A percentile compares a stretch with the other conserved stretches of the same genome.
These are phyloP conservation scores for Hymenoscyphus salicellus DNA, from an alignment of 2,329 filamentous ascomycete genomes.

Conservation along the genomic window DNA sequence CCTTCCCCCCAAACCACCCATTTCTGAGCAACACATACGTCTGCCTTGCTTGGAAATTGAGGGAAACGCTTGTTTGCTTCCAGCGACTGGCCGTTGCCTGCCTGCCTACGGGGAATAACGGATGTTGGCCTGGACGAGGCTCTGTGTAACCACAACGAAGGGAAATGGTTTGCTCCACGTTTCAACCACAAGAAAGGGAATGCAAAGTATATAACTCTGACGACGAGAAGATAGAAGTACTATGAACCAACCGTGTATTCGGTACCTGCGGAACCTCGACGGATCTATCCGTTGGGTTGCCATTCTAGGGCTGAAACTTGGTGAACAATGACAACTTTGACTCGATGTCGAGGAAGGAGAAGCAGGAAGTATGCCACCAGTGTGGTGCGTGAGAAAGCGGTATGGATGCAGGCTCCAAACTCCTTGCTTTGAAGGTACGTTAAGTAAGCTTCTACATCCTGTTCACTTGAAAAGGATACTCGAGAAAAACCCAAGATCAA, in stretches of 20 bases:
- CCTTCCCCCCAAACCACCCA: neutral
- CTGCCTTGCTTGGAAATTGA: slow-evolving; percentile 12
- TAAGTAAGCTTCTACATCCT: neutral
- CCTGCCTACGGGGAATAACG: slow-evolving; percentile 4
- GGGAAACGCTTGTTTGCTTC: slow-evolving; percentile 22
- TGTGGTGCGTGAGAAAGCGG: neutral
- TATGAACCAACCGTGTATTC: neutral
- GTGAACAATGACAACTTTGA: neutral
- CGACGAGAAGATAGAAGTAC: neutral
- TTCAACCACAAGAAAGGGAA: slow-evolving; percentile 14
- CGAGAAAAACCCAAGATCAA: neutral
- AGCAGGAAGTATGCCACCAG: neutral
- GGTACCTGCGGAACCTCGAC: neutral
- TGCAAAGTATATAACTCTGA: neutral
- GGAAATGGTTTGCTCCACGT: slow-evolving; percentile 24
- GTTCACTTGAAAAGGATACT: neutral
- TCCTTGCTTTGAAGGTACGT: neutral
- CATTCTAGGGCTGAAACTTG: slow-evolving; percentile 6
- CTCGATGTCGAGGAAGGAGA: neutral
- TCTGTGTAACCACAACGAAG: slow-evolving; percentile 24
- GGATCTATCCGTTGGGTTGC: slow-evolving; percentile 3
- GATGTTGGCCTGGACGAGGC: slow-evolving; percentile 20
- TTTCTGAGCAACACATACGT: slow-evolving; percentile 2
- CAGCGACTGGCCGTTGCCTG: slow-evolving; percentile 17
- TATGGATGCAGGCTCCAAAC: neutral